These are phyloP conservation scores for Tilletia indica DNA, from an alignment of 1,284 basidiomycete species.

Conservation along the genomic window DNA sequence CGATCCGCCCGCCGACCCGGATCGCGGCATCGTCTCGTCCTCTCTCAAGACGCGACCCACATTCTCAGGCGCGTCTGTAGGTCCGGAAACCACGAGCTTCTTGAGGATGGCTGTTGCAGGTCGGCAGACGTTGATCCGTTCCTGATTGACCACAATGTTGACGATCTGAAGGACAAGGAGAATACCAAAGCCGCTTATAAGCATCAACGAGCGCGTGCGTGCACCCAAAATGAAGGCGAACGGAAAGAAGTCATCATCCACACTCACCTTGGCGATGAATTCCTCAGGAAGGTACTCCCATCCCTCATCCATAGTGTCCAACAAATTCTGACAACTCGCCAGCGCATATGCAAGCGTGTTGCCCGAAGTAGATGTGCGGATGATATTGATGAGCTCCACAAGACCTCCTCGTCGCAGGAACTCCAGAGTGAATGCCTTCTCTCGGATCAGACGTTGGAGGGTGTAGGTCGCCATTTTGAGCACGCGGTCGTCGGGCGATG, in stretches of 20 bases:
- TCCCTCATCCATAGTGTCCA: conserved; percentile 56
- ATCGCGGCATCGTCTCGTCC: background rate
- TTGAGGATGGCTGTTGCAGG: conserved; percentile 91
- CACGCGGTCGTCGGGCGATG: conserved; percentile 64
- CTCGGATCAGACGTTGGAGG: conserved; percentile 81
- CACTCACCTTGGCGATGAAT: conserved; percentile 67
- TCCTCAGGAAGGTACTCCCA: conserved; percentile 70
- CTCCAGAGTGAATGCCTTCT: conserved; percentile 80
- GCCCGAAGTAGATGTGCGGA: conserved; percentile 62
- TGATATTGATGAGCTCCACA: conserved; percentile 39
- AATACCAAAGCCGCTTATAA: no score
- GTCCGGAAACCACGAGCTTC: conserved; percentile 65
- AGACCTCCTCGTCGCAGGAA: conserved; percentile 75
- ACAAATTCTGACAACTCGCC: conserved; percentile 75
- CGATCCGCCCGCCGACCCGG: background rate
- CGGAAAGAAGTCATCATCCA: background rate
- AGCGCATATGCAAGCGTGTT: conserved; percentile 86
- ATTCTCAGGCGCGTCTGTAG: conserved; percentile 29
- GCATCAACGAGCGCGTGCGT: no score
- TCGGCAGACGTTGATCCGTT: conserved; percentile 79
- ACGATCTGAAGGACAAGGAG: conserved; percentile 61
- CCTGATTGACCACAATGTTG: conserved; percentile 65
- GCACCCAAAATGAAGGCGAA: no score
- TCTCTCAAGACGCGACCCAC: conserved; percentile 22
- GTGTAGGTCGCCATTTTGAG: conserved; percentile 73